Conservation (phyloP, 129 eudicot genomes). For the Apium graveolens region DNA sequence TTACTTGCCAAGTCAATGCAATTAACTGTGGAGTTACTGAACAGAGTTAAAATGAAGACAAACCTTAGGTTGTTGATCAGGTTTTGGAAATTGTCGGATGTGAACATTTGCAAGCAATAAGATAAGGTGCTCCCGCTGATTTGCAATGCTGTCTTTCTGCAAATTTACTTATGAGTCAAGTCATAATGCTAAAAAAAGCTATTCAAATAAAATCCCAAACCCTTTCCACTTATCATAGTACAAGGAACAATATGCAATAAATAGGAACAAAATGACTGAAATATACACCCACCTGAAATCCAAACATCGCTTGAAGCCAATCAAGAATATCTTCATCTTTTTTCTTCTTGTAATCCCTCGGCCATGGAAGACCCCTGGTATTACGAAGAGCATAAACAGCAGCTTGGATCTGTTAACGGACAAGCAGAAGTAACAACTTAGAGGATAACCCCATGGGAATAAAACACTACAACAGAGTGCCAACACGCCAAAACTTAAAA, state of each 20-base stretch:
- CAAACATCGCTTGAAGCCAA: constrained; percentile 99
- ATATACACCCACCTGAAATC: constrained; percentile 62
- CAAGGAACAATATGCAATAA: background rate
- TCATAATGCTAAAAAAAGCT: background rate
- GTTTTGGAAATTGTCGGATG: constrained; percentile 89
- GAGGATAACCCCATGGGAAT: background rate
- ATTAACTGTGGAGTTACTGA: background rate
- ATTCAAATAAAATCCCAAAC: background rate
- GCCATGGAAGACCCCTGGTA: constrained; percentile 99
- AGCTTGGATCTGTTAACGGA: constrained; percentile 79
- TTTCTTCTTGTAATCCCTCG: constrained; percentile 90
- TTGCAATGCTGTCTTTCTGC: constrained; percentile 89
- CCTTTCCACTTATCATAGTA: background rate
- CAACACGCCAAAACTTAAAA: background rate
- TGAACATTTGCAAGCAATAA: constrained; percentile 97
- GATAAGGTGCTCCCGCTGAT: constrained; percentile 94
- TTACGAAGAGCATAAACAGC: constrained; percentile 87
- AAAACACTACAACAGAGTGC: background rate
- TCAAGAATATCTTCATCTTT: constrained; percentile 89
- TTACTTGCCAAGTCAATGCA: background rate
- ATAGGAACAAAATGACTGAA: background rate
- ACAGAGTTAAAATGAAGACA: background rate
- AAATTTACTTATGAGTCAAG: constrained; percentile 12
- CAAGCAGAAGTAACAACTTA: background rate
- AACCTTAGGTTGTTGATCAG: constrained; percentile 98